Percentiles rank a stretch among this genome's conserved stretches.
phyloP scores from a whole-genome alignment of 2,329 filamentous ascomycete genomes.

The Grosmannia huntii region DNA sequence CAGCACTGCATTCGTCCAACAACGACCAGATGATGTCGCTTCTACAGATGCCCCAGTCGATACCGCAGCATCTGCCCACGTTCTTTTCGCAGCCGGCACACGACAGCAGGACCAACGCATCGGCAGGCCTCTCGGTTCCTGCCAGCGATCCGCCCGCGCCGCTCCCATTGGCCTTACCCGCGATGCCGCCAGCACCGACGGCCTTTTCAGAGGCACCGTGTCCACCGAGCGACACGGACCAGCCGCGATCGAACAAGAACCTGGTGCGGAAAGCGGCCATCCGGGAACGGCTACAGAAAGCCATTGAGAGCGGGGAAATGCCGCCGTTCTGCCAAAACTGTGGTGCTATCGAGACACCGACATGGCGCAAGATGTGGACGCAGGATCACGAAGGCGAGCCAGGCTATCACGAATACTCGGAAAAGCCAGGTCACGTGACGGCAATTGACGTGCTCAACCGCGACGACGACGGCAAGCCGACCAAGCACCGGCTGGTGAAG shows the following conservation, averaged over 20 bases:
- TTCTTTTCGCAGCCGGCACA: slow-evolving; percentile 3
- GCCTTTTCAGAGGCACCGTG: slow-evolving; percentile 26
- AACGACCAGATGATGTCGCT: not conserved
- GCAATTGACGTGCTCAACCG: slow-evolving; percentile 57
- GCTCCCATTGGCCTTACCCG: slow-evolving; percentile 17
- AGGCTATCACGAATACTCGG: slow-evolving; percentile 55
- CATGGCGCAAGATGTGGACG: slow-evolving; percentile 89
- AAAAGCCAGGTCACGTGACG: slow-evolving; percentile 60
- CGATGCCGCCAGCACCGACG: slow-evolving; percentile 15
- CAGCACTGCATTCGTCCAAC: not conserved
- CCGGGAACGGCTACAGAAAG: slow-evolving; percentile 44
- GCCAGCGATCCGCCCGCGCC: slow-evolving; percentile 33
- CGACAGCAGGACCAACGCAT: not conserved
- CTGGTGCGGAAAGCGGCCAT: slow-evolving; percentile 49
- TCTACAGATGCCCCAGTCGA: not conserved
- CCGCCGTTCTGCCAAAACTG: slow-evolving; percentile 88
- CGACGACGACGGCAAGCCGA: slow-evolving; percentile 49
- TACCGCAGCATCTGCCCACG: not conserved
- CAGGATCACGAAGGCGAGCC: slow-evolving; percentile 61
- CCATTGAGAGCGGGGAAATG: slow-evolving; percentile 67
- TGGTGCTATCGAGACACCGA: slow-evolving; percentile 88
- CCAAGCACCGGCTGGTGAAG: slow-evolving; percentile 63
- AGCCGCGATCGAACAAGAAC: slow-evolving; percentile 47
- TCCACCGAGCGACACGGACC: slow-evolving; percentile 29
- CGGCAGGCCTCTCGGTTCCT: slow-evolving; percentile 15